phyloP scores from a whole-genome alignment of 1,139 yeast genomes.

The Chernovozyma aurita region DNA sequence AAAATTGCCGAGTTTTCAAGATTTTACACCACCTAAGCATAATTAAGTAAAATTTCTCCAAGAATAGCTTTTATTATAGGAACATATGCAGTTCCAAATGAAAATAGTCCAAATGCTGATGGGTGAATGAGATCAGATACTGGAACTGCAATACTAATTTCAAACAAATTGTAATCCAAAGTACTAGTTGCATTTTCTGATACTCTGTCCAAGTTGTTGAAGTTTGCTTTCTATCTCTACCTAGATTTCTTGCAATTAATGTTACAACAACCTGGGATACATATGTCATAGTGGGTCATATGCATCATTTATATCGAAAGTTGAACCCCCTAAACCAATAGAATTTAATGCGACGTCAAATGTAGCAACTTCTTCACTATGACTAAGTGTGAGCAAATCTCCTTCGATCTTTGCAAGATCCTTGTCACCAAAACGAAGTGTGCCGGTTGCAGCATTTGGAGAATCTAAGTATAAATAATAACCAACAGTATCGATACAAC shows the following conservation, averaged over 20 bases:
- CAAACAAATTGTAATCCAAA: conserved; percentile 14
- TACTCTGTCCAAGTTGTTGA: too few relatives aligned
- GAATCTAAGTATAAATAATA: conserved; percentile 31
- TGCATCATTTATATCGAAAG: background rate
- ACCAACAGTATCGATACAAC: conserved; percentile 23
- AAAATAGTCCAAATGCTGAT: too few relatives aligned
- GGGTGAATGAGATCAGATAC: conserved; percentile 13
- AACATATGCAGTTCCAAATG: background rate
- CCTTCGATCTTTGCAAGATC: conserved; percentile 16
- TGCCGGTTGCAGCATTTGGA: conserved; percentile 14
- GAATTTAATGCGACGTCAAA: conserved; percentile 3
- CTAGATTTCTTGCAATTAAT: too few relatives aligned
- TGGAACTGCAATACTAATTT: conserved; percentile 14
- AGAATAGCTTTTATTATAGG: background rate
- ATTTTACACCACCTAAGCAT: conserved; percentile 15
- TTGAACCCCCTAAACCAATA: conserved; percentile 1
- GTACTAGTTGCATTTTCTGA: background rate
- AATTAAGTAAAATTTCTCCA: conserved; percentile 15
- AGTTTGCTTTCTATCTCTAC: too few relatives aligned
- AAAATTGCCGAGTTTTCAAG: conserved; percentile 12
- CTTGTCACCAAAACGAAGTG: conserved; percentile 18
- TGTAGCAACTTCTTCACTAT: conserved; percentile 13
- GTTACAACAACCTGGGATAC: too few relatives aligned
- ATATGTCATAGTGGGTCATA: conserved; percentile 12
- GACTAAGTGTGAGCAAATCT: conserved; percentile 10